A percentile compares a stretch with the other conserved stretches of the same genome.
Conservation (phyloP, 192 early-diverging fungal genomes). For the Entomortierella beljakovae region DNA sequence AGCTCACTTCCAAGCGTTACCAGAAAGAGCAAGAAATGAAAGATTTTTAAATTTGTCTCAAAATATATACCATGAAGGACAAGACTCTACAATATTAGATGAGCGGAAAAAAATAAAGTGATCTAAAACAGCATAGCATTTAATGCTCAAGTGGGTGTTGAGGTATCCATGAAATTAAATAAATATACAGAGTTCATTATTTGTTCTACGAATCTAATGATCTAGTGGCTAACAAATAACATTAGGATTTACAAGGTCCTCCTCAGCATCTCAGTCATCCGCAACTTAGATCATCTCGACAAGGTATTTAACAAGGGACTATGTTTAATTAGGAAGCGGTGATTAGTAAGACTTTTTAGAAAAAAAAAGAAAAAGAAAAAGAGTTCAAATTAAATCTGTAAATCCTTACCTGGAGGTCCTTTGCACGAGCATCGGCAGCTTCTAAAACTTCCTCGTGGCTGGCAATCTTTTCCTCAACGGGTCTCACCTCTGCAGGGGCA, state of each 20-base stretch:
- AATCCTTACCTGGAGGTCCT: conserved; percentile 65
- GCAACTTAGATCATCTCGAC: conserved; percentile 50
- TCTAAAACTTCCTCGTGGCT: conserved; percentile 81
- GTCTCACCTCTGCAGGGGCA: conserved; percentile 39
- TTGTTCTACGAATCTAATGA: too few relatives aligned
- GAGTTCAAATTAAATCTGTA: background rate
- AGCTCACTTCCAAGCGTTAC: too few relatives aligned
- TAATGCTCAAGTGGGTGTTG: too few relatives aligned
- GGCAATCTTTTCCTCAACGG: conserved; percentile 58
- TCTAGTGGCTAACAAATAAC: background rate
- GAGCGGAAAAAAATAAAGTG: too few relatives aligned
- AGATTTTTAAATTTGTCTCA: background rate
- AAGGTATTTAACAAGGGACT: conserved; percentile 51
- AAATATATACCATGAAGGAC: too few relatives aligned
- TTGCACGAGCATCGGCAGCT: conserved; percentile 61
- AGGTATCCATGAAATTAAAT: too few relatives aligned
- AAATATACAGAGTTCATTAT: too few relatives aligned
- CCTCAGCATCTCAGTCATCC: too few relatives aligned
- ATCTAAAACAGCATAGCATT: too few relatives aligned
- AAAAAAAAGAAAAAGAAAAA: background rate
- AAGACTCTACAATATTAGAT: too few relatives aligned
- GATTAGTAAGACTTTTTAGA: background rate
- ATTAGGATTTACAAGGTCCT: too few relatives aligned
- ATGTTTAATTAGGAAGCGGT: too few relatives aligned
- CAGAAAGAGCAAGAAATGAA: background rate